Conservation (phyloP, 345 rosid species). For the Rhodomyrtus tomentosa region DNA sequence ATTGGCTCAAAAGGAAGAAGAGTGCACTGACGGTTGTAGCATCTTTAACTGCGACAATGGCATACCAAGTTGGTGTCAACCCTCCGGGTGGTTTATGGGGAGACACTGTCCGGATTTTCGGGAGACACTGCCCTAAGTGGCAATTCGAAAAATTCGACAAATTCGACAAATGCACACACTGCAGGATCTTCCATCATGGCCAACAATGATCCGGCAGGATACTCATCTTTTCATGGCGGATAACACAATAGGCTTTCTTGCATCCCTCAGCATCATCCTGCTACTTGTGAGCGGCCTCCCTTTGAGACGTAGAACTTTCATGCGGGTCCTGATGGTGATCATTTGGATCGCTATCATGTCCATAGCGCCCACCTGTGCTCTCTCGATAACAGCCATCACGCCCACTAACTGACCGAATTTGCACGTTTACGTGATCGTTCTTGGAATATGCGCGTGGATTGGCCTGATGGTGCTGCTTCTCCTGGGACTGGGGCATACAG, state of each 20-base stretch:
- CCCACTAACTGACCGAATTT: fast-evolving
- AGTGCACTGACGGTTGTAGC: background rate
- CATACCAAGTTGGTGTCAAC: background rate
- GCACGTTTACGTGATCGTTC: too few species aligned
- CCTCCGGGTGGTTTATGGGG: background rate
- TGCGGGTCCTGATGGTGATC: background rate
- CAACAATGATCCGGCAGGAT: background rate
- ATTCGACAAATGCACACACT: background rate
- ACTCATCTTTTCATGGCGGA: background rate
- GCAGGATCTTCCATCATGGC: background rate
- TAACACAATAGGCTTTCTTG: background rate
- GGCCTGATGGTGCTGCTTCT: background rate
- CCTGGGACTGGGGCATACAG: background rate
- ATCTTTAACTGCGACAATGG: background rate
- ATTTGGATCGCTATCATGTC: background rate
- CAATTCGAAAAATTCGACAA: too few species aligned
- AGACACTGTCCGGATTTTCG: too few species aligned
- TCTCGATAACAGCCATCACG: too few species aligned
- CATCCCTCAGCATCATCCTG: background rate
- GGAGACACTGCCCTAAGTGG: too few species aligned
- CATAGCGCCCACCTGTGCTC: background rate
- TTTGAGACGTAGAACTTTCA: background rate
- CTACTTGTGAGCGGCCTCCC: background rate
- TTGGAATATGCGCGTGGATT: background rate
- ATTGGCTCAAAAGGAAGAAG: background rate